phyloP scores from a whole-genome alignment of 2,329 filamentous ascomycete species.

The Fusarium guadeloupense region DNA sequence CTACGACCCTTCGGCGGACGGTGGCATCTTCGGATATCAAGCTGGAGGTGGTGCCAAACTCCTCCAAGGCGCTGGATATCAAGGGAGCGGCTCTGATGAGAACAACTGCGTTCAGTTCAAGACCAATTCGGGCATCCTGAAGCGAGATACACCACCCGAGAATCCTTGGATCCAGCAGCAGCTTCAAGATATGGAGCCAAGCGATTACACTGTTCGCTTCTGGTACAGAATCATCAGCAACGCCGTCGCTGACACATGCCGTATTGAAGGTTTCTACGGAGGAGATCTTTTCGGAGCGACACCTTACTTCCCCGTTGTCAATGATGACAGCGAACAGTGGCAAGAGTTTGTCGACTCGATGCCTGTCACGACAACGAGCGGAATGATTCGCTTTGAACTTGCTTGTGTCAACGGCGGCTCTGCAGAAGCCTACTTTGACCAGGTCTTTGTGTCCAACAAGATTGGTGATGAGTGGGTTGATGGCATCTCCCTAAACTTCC shows the following conservation, averaged over 20 bases:
- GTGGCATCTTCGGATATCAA: slow-evolving; percentile 34
- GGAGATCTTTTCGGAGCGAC: slow-evolving; percentile 23
- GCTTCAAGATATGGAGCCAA: slow-evolving; percentile 24
- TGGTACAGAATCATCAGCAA: slow-evolving; percentile 32
- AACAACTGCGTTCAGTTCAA: slow-evolving; percentile 30
- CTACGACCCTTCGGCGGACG: slow-evolving; percentile 28
- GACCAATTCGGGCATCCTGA: neutral
- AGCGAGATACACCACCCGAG: slow-evolving; percentile 8
- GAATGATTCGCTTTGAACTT: slow-evolving; percentile 33
- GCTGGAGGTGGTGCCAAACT: slow-evolving; percentile 21
- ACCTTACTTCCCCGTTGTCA: slow-evolving; percentile 29
- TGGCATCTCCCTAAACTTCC: slow-evolving; percentile 29
- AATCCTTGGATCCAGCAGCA: slow-evolving; percentile 32
- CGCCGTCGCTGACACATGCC: slow-evolving; percentile 26
- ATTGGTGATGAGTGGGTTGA: slow-evolving; percentile 30
- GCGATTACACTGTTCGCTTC: slow-evolving; percentile 36
- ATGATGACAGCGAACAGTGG: slow-evolving; percentile 3
- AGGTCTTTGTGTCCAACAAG: slow-evolving; percentile 39
- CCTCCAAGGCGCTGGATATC: slow-evolving; percentile 27
- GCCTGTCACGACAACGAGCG: slow-evolving; percentile 24
- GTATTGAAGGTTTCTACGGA: slow-evolving; percentile 33
- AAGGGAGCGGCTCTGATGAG: slow-evolving; percentile 23
- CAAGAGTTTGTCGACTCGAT: slow-evolving; percentile 20
- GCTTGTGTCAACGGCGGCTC: slow-evolving; percentile 27
- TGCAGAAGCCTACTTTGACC: slow-evolving; percentile 35